These are phyloP conservation scores for Saturnispora gosingensis DNA, from an alignment of 805 yeast species.

Conservation along the genomic window DNA sequence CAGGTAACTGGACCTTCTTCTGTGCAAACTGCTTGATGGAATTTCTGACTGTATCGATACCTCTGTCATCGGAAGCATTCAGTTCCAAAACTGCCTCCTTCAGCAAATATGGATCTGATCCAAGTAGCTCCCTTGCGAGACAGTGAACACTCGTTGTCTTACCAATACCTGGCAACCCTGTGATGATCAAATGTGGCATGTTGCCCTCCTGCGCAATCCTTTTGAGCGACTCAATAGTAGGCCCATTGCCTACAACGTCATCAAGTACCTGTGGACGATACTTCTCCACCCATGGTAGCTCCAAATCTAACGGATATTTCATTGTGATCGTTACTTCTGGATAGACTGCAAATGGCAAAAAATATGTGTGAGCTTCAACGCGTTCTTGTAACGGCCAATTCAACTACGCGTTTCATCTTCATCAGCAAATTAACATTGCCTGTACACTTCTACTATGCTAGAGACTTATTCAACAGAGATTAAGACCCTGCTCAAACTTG, in stretches of 20 bases:
- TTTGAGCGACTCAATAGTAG: slow-evolving; percentile 74
- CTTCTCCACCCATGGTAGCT: slow-evolving; percentile 70
- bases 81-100: slow-evolving; percentile 82
- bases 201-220: slow-evolving; percentile 88
- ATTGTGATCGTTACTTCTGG: not conserved
- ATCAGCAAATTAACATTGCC: slow-evolving; percentile 7
- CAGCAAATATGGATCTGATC: slow-evolving; percentile 33
- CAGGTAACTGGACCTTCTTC: slow-evolving; percentile 77
- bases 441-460: not conserved
- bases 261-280: slow-evolving; percentile 73
- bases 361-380: not conserved
- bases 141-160: slow-evolving; percentile 92
- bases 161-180: slow-evolving; percentile 97
- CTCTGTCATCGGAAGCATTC: slow-evolving; percentile 96
- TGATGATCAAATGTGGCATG: slow-evolving; percentile 92
- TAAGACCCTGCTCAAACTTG: slow-evolving; percentile 44
- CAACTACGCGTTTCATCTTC: slow-evolving; percentile 3
- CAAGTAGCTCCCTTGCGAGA: slow-evolving; percentile 75
- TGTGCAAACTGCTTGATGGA: slow-evolving; percentile 95
- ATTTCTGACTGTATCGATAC: slow-evolving; percentile 92
- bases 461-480: slow-evolving; percentile 31
- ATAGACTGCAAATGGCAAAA: not conserved
- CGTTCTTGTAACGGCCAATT: not conserved
- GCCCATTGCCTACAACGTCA: slow-evolving; percentile 91
- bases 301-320: slow-evolving; percentile 25